phyloP scores from a whole-genome alignment of 441 rosid genomes.

The Sinapis alba region DNA sequence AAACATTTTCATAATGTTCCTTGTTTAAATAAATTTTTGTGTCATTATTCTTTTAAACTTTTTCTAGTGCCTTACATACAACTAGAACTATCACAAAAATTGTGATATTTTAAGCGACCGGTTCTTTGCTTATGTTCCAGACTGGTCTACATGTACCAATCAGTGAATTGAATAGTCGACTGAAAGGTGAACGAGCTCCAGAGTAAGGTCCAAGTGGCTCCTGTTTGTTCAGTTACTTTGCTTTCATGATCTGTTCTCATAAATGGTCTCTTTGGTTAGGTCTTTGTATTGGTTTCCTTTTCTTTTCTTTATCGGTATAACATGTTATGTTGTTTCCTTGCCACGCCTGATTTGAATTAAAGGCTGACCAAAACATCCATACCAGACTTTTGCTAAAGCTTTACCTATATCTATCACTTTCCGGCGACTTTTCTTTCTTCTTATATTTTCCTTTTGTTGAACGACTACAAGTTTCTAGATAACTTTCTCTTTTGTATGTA shows the following conservation, averaged over 20 bases:
- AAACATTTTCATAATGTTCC: no score
- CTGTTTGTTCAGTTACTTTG: slow-evolving; percentile 16
- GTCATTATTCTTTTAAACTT: no score
- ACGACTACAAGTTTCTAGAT: not conserved
- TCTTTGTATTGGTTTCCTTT: slow-evolving; percentile 11
- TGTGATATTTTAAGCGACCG: no score
- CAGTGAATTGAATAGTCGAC: not conserved
- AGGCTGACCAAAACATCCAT: slow-evolving; percentile 20
- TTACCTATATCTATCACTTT: slow-evolving; percentile 32
- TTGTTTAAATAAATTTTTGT: no score
- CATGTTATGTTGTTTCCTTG: slow-evolving; percentile 33
- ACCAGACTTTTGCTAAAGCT: slow-evolving; percentile 41
- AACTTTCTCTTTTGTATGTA: not conserved
- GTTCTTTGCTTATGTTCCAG: no score
- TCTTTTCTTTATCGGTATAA: slow-evolving; percentile 6
- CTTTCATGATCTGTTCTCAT: slow-evolving; percentile 26
- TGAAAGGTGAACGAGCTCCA: not conserved
- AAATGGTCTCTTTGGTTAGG: slow-evolving; percentile 15
- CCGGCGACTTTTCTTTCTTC: slow-evolving; percentile 25
- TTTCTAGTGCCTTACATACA: no score
- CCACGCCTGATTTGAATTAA: slow-evolving; percentile 41
- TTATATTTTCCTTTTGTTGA: not conserved
- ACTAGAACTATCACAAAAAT: no score
- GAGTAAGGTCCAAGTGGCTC: slow-evolving; percentile 27
- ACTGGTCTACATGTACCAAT: not conserved